Evolutionary conservation across 257 asterid species (phyloP).

Genomic region (Plantago ovata): DNA sequence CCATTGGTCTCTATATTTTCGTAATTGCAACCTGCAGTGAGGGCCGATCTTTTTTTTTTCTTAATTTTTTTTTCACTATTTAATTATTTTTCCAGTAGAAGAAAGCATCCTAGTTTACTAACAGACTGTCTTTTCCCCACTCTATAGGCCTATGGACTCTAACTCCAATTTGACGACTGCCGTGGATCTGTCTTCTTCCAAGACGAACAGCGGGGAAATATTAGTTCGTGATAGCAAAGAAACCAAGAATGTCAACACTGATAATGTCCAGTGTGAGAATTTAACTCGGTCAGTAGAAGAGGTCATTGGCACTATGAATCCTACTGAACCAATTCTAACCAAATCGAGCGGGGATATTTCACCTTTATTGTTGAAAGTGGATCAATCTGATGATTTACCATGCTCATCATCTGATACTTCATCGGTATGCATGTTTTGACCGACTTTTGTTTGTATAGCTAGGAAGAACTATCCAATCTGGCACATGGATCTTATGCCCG

Average conservation of each 20-base stretch:
- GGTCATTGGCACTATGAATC: conserved; percentile 21
- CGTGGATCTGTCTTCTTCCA: conserved; percentile 34
- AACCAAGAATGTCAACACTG: conserved; percentile 31
- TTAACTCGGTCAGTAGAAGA: conserved; percentile 27
- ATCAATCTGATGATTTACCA: conserved; percentile 28
- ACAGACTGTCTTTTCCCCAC: conserved; percentile 22
- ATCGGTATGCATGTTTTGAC: conserved; percentile 42
- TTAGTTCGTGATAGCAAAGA: conserved; percentile 28
- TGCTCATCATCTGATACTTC: conserved; percentile 38
- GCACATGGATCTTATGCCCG: no score
- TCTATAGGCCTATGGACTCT: conserved; percentile 42
- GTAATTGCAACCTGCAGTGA: neutral
- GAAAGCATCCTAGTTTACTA: conserved; percentile 20
- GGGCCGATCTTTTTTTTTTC: no score
- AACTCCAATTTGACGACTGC: conserved; percentile 32
- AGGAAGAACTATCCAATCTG: no score
- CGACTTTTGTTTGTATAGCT: neutral
- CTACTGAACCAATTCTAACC: conserved; percentile 22
- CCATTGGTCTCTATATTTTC: conserved; percentile 13
- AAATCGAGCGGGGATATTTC: conserved; percentile 39
- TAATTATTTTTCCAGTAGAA: neutral
- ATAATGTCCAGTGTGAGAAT: conserved; percentile 26
- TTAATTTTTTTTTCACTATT: no score
- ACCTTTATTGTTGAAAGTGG: conserved; percentile 23
- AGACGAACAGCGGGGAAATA: conserved; percentile 27